phyloP scores from a whole-genome alignment of 2,329 filamentous ascomycete genomes.

The Hypocreales sp. region DNA sequence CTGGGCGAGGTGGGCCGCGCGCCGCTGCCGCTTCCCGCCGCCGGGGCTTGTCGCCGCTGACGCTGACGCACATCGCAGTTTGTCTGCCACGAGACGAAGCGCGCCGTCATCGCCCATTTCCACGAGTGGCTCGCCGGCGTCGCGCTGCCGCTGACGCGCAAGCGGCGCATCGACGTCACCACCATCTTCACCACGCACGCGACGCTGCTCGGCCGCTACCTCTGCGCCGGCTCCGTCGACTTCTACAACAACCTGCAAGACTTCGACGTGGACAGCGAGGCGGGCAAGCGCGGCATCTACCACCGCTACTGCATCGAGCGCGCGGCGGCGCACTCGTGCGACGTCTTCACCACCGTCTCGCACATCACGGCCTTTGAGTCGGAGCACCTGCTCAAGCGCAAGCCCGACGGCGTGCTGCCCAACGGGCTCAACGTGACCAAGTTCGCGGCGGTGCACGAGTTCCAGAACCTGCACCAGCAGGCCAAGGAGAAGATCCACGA shows the following conservation, averaged over 20 bases:
- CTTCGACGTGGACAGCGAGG: conserved; percentile 93
- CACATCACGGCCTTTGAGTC: conserved; percentile 98
- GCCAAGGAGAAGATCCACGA: conserved; percentile 97
- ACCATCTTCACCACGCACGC: conserved; percentile 99
- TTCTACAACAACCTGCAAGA: conserved; percentile 98
- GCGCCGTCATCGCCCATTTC: conserved; percentile 92
- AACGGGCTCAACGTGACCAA: conserved; percentile 96
- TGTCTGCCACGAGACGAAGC: conserved; percentile 80
- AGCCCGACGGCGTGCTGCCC: conserved; percentile 89
- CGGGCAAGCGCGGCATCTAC: conserved; percentile 95
- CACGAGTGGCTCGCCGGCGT: conserved; percentile 98
- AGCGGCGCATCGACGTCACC: conserved; percentile 86
- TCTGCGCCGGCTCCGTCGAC: conserved; percentile 93
- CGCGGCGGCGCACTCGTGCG: conserved; percentile 76
- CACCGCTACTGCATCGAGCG: conserved; percentile 97
- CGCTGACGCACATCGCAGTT: no score
- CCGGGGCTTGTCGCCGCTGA: no score
- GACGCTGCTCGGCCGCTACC: conserved; percentile 84
- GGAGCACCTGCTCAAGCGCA: conserved; percentile 92
- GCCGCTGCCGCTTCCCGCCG: no score
- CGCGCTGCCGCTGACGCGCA: conserved; percentile 80
- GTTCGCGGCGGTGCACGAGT: conserved; percentile 96
- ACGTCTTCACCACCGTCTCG: conserved; percentile 97
- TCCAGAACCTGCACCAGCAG: conserved; percentile 93
- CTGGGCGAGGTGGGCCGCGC: conserved; percentile 70